A percentile compares a stretch with the other conserved stretches of the same genome.
These are phyloP conservation scores for Lecanosticta acicola DNA, from an alignment of 2,329 filamentous ascomycete species.

Conservation along the genomic window DNA sequence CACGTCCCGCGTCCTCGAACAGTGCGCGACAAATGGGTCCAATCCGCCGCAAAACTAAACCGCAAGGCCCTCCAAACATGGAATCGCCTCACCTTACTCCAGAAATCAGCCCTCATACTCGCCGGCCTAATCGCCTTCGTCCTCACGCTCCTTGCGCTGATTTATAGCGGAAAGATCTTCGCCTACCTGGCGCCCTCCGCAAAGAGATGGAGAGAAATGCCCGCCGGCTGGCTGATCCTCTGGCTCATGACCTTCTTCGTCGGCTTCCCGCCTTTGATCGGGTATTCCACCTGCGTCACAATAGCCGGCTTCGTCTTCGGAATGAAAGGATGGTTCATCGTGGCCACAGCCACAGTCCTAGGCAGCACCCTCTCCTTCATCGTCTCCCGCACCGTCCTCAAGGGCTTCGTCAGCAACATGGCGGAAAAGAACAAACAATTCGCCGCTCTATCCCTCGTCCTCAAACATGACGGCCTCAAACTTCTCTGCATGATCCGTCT, in stretches of 20 bases:
- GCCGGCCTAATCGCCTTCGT: conserved; percentile 46
- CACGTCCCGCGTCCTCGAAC: conserved; percentile 27
- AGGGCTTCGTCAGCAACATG: conserved; percentile 69
- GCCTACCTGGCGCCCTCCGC: conserved; percentile 66
- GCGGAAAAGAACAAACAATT: conserved; percentile 82
- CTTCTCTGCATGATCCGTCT: conserved; percentile 87
- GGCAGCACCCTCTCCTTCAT: conserved; percentile 78
- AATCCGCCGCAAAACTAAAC: conserved; percentile 41
- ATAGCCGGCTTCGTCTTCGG: conserved; percentile 67
- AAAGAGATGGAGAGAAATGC: conserved; percentile 67
- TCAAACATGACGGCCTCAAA: conserved; percentile 84
- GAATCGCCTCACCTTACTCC: conserved; percentile 52
- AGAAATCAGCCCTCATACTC: conserved; percentile 55
- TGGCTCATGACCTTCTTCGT: conserved; percentile 70
- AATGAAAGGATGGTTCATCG: conserved; percentile 76
- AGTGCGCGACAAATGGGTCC: conserved; percentile 37
- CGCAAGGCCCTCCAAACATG: conserved; percentile 47
- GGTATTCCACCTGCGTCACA: conserved; percentile 73
- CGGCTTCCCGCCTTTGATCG: conserved; percentile 81
- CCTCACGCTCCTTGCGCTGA: conserved; percentile 61
- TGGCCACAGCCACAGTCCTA: conserved; percentile 68
- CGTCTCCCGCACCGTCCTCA: conserved; percentile 71
- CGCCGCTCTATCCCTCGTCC: conserved; percentile 76
- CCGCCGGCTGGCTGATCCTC: conserved; percentile 66
- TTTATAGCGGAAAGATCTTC: conserved; percentile 79